phyloP scores from a whole-genome alignment of 1,284 basidiomycete species.

The Heliocybe sulcata region DNA sequence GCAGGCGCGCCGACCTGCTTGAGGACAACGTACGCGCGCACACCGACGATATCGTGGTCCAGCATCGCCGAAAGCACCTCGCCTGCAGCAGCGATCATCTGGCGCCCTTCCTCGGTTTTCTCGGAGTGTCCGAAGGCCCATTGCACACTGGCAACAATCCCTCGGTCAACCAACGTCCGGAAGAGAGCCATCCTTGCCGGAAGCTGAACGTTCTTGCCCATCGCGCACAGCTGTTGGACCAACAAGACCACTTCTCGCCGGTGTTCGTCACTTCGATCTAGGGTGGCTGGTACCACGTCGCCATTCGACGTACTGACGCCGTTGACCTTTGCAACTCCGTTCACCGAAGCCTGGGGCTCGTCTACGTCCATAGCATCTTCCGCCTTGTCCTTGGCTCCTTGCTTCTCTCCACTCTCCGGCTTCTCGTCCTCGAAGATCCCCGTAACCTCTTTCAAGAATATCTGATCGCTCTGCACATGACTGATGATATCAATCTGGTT shows the following conservation, averaged over 20 bases:
- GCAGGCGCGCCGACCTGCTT: constrained; percentile 67
- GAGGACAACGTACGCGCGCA: constrained; percentile 78
- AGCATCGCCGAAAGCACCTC: constrained; percentile 85
- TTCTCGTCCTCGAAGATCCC: constrained; percentile 69
- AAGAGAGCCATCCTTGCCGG: constrained; percentile 85
- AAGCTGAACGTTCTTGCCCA: constrained; percentile 96
- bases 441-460: constrained; percentile 76
- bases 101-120: constrained; percentile 27
- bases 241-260: constrained; percentile 76
- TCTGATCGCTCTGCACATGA: constrained; percentile 76
- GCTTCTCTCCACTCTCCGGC: constrained; percentile 17
- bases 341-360: constrained; percentile 11
- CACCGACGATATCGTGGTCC: constrained; percentile 88
- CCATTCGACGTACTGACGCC: constrained; percentile 1
- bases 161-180: constrained; percentile 83
- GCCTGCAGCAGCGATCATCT: constrained; percentile 76
- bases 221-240: constrained; percentile 87
- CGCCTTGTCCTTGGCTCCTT: constrained; percentile 14
- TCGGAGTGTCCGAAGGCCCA: constrained; percentile 65
- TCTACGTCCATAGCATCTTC: constrained; percentile 14
- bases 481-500: constrained; percentile 98
- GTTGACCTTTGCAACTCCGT: constrained; percentile 1
- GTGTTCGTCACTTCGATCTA: neutral
- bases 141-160: constrained; percentile 85
- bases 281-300: neutral